Evolutionary conservation across 495 filamentous ascomycete genomes (phyloP).

Genomic region (Penicillium verhagenii): DNA sequence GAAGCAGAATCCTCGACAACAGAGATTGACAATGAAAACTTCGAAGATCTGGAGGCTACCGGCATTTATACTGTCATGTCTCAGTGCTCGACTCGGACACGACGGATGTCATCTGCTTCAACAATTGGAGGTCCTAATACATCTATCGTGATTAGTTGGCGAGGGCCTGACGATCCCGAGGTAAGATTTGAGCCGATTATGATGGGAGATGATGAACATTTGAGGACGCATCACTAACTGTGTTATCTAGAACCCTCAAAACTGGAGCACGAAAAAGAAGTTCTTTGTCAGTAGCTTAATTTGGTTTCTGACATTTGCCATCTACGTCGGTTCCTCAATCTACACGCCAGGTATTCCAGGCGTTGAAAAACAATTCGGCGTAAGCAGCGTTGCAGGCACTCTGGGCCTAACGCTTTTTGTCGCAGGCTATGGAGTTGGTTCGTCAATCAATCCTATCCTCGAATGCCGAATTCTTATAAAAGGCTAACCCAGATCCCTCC

Average conservation of each 20-base stretch:
- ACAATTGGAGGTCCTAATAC: neutral
- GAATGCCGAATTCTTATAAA: neutral
- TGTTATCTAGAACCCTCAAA: constrained; percentile 44
- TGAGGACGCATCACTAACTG: too few relatives aligned
- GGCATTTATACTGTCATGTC: constrained; percentile 23
- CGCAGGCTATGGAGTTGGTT: constrained; percentile 38
- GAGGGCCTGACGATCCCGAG: constrained; percentile 32
- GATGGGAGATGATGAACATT: neutral
- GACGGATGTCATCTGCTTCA: constrained; percentile 11
- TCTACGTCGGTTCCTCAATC: constrained; percentile 36
- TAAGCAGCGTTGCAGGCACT: constrained; percentile 44
- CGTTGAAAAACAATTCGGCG: constrained; percentile 42
- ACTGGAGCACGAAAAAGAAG: constrained; percentile 39
- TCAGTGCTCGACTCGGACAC: constrained; percentile 13
- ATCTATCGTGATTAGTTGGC: constrained; percentile 19
- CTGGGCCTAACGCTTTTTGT: constrained; percentile 54
- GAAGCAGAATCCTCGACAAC: constrained; percentile 18
- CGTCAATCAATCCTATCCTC: neutral
- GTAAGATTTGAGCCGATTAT: constrained; percentile 6
- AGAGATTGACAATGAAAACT: constrained; percentile 19
- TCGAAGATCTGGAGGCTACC: constrained; percentile 11
- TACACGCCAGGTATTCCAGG: constrained; percentile 24
- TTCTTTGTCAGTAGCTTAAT: constrained; percentile 18
- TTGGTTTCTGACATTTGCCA: constrained; percentile 29
- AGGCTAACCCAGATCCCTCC: neutral